These are phyloP conservation scores for Solanum dulcamara DNA, from an alignment of 257 asterid genomes.

Conservation along the genomic window DNA sequence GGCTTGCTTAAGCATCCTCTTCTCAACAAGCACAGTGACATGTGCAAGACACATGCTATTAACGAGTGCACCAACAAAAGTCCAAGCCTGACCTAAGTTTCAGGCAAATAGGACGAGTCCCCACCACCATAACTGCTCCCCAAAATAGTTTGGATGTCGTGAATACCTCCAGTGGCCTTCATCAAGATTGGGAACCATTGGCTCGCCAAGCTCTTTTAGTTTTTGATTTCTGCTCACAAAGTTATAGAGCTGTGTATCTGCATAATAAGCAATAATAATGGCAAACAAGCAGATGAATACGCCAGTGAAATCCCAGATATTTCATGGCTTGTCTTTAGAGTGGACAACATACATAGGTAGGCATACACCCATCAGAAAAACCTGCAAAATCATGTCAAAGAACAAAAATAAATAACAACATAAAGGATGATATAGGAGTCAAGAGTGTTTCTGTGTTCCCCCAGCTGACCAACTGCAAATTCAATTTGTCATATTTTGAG, in stretches of 20 bases:
- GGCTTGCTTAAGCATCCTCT: conserved; percentile 58
- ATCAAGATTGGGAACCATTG: conserved; percentile 51
- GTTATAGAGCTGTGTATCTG: conserved; percentile 67
- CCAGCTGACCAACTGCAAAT: not conserved
- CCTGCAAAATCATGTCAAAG: conserved; percentile 27
- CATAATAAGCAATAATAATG: conserved; percentile 42
- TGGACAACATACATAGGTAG: conserved; percentile 67
- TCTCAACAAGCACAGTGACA: conserved; percentile 81
- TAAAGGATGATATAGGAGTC: not conserved
- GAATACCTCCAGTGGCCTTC: conserved; percentile 73
- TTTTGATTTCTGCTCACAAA: conserved; percentile 43
- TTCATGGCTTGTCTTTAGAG: conserved; percentile 28
- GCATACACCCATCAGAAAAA: conserved; percentile 73
- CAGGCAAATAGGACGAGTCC: conserved; percentile 62
- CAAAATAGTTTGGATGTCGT: conserved; percentile 76
- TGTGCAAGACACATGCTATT: conserved; percentile 74
- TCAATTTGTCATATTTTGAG: not conserved
- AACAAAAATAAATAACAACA: not conserved
- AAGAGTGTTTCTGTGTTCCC: not conserved
- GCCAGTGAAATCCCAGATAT: conserved; percentile 51
- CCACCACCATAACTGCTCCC: conserved; percentile 99
- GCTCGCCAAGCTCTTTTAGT: conserved; percentile 35
- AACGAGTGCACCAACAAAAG: conserved; percentile 49
- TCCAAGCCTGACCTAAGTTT: conserved; percentile 63
- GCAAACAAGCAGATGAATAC: conserved; percentile 42